Evolutionary conservation across 1,284 basidiomycete genomes (phyloP), one percentile per base, ranked within the genome.

Genomic region (Ceratobasidium sp.): DNA sequence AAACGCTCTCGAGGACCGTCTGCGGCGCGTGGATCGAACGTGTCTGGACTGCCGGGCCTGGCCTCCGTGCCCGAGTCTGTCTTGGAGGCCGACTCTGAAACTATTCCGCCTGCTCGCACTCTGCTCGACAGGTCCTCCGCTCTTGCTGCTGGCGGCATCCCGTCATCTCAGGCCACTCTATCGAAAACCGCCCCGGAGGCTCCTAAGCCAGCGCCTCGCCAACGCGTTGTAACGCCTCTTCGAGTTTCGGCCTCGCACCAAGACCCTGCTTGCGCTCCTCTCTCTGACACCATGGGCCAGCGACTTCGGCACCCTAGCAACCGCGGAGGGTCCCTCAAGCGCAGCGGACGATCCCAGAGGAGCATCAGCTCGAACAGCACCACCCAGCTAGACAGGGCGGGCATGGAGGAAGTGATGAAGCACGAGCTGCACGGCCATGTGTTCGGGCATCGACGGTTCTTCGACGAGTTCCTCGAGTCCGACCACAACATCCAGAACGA

Each of bases 341-440:
- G 6, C 13, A 63, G 23, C 35, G 60, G 7, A 33, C 35, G 10
- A 17, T 5, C 11, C 3, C 11, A 26, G 37, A 10, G 26, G 42
- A 45, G 42, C 42, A 37, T n/a, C 11, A 37, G 42, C 2, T 42
- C 60, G 37, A 42, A 63, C 37, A 63, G 15, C 7, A 33, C 23
- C 2, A 39, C 60, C 3, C 10, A 23, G n/a, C 0, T 63, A 13
- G 35, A 37, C 5, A 45, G n/a, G 15, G 0, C 35, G 10, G 67
- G 42, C 11, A 73, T 73, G 68, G 68, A 45, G 39, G 39, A 45
- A 7, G 17, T 60, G 17, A n/a, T 73, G 3, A 56, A 31, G n/a
- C 15, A 28, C 39, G 68, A 73, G n/a, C 37, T 73, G 15, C 5
- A 49, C 68, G 54, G 56, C 15, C 15, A 56, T 1, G 68, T 73